Base-by-base conservation (phyloP, 1,284 basidiomycete genomes). In the Leccinum cinnamomeum region DNA sequence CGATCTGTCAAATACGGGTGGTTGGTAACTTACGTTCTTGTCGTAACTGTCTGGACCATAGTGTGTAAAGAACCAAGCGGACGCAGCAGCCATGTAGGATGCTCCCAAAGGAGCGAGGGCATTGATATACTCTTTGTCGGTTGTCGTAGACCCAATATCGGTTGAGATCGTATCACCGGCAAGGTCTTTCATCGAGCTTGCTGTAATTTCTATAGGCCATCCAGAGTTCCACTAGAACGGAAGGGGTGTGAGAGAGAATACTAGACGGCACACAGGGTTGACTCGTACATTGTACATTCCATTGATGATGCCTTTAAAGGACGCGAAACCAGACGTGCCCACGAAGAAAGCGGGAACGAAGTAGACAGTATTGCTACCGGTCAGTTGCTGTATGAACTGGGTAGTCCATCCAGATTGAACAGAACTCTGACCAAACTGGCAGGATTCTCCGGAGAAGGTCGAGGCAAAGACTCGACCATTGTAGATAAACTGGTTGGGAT, bases 11-110 rank as follows among this genome's bases (percentile, higher is more conserved):
- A 53, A n/a, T 53, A 55, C 5, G 41, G 54, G 37, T 35, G 20
- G 33, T 8, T 4, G 23, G 35, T 3, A 16, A 73, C 83, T 68
- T 64, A 91, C 91, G 75, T 94, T 94, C 79, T 95, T 94, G 79
- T 94, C 87, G 75, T 85, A 93, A 0, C 82, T 79, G 50, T 88
- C 72, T 3, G 79, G 76, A 33, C 84, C 78, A 68, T 88, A 91
- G 68, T 91, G 89, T 7, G 92, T 93, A 79, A 89, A 94, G 80
- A 94, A 94, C 82, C 84, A 87, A 53, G 90, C 86, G 14, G 88
- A 86, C 28, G 89, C 83, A 23, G 83, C 75, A 23, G 79, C 81
- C 59, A 72, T 67, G 41, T 72, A 73, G 5, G 65, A 65, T 60
- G 72, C 72, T 3, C 69, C 66, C 50, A 77, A 68, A 12, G 69